Evolutionary conservation across 805 yeast species (phyloP), one percentile per base, ranked within the genome.

Genomic region (Trichomonascus vanleenenianus): DNA sequence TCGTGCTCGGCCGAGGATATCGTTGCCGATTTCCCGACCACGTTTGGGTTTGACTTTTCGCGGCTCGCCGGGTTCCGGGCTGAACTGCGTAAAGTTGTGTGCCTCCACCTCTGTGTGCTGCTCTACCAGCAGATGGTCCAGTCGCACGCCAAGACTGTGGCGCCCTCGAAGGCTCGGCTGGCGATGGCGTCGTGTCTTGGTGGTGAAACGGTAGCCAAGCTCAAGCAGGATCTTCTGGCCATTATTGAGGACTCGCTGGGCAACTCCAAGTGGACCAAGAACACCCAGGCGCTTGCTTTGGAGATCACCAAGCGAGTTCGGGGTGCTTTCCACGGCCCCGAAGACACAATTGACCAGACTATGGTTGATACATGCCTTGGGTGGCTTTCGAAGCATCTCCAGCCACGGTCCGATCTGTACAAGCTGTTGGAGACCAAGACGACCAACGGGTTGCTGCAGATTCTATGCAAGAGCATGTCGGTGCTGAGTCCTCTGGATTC

Each of bases 211-310:
- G 61, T 70, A 36, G 62, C 66, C 44, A 68, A 63, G 42, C 69
- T 86, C 45, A 86, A 83, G 61, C 78, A 71, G 43, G 91, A 85
- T 56, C 76, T 87, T 36, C 66, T 84, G 44, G 83, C 89, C 30
- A 83, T 86, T 39, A 86, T 86, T 14, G 78, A 87, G 30, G 95
- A 86, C 63, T 86, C 83, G 48, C 83, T 81, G 56, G 95, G 95
- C 1, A 85, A 84, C 60, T 78, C 85, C 48, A 85, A 88, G 66
- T 86, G 96, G 96, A 86, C 96, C 0, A 76, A 85, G 58, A 86
- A 86, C 62, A 76, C 85, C 20, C 74, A 78, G 51, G 71, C 83
- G 12, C 76, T 87, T 50, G 76, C 91, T 3, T 71, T 86, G 49
- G 94, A 83, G 59, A 58, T 83, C 41, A 74, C 75, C 30, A 74